Percentiles rank a stretch among this genome's conserved stretches.
These are phyloP conservation scores for Magnolia kwangsiensis DNA, from an alignment of 164 flowering plant genomes.

Conservation along the genomic window DNA sequence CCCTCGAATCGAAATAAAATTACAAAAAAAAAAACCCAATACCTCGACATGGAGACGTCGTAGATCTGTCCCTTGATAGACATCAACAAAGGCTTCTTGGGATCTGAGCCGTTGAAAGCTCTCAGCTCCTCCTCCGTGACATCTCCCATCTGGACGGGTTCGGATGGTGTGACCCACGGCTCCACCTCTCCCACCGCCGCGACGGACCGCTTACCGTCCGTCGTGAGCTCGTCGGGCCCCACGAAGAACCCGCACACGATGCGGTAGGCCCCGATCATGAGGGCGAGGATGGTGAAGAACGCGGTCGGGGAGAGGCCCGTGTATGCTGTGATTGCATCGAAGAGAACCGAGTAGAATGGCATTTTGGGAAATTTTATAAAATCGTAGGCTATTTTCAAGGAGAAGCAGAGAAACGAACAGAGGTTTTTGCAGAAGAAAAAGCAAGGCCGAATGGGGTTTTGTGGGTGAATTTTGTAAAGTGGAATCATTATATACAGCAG, in stretches of 20 bases:
- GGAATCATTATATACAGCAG: no score
- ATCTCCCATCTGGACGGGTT: slow-evolving; percentile 22
- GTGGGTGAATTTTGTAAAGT: no score
- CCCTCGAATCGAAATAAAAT: background rate
- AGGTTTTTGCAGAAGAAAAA: background rate
- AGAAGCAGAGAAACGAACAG: background rate
- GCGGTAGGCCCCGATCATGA: slow-evolving; percentile 49
- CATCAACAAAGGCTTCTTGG: slow-evolving; percentile 42
- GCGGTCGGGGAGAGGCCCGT: slow-evolving; percentile 66
- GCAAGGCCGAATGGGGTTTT: no score
- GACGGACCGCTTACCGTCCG: background rate
- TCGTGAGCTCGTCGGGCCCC: slow-evolving; percentile 30
- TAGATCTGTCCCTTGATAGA: slow-evolving; percentile 69
- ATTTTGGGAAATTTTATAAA: slow-evolving; percentile 7
- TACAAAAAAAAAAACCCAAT: background rate
- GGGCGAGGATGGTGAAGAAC: slow-evolving; percentile 58
- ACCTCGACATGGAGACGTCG: slow-evolving; percentile 65
- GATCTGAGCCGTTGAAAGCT: slow-evolving; percentile 24
- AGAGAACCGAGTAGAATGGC: slow-evolving; percentile 34
- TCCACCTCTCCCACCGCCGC: background rate
- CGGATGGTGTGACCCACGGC: background rate
- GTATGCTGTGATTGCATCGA: slow-evolving; percentile 41
- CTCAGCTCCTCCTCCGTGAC: slow-evolving; percentile 20
- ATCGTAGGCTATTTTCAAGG: background rate
- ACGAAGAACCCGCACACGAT: slow-evolving; percentile 55